Evolutionary conservation across 257 asterid species (phyloP).

Genomic region (Fraxinus excelsior): DNA sequence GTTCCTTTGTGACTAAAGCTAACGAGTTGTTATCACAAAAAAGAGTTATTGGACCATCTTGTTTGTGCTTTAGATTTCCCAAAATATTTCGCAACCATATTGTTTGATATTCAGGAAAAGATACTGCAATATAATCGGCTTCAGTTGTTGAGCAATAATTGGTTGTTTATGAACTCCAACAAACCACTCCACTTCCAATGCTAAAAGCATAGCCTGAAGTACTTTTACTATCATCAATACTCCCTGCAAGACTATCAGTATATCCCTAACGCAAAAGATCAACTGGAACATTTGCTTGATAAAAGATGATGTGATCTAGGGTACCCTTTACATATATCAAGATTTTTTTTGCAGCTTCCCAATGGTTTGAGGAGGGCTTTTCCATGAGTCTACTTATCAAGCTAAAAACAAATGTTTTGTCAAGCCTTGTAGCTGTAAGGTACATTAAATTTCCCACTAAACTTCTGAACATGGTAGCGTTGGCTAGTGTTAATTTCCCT

Average conservation of each 20-base stretch:
- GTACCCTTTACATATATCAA: background rate
- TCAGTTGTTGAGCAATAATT: background rate
- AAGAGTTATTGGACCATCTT: too few relatives aligned
- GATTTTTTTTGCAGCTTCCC: background rate
- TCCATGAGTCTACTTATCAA: background rate
- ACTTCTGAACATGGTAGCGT: background rate
- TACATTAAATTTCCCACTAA: slow-evolving; percentile 7
- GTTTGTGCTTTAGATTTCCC: too few relatives aligned
- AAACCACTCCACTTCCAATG: background rate
- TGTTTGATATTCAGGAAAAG: too few relatives aligned
- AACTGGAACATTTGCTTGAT: background rate
- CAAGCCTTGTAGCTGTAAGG: background rate
- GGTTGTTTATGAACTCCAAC: background rate
- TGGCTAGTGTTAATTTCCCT: background rate
- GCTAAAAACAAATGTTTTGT: background rate
- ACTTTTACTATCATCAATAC: slow-evolving; percentile 10
- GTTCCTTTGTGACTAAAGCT: too few relatives aligned
- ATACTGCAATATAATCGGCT: background rate
- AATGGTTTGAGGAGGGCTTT: background rate
- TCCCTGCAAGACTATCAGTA: slow-evolving; percentile 1
- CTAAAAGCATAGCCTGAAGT: slow-evolving; percentile 6
- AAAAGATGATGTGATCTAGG: background rate
- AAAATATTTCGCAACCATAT: too few relatives aligned
- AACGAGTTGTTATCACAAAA: too few relatives aligned
- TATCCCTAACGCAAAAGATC: background rate